Evolutionary conservation across 1,284 basidiomycete species (phyloP), one percentile per base, ranked within the genome.

Genomic region (Neonothopanus nambi): DNA sequence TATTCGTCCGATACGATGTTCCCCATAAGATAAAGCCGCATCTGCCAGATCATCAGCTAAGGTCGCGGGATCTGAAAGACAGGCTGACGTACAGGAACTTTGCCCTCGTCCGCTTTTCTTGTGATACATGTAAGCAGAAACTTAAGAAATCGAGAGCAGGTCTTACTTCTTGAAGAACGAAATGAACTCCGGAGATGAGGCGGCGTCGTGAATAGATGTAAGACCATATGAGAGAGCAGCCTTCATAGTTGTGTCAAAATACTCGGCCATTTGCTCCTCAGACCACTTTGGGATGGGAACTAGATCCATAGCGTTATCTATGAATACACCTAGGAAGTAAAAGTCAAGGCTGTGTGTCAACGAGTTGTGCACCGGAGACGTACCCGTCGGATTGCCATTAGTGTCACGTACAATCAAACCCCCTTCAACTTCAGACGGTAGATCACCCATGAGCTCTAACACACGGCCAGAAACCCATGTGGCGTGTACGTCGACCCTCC

Each of bases 131-230:
- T n/a, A 11, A 30, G 43, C 42, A 52, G 44, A 36, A 24, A 43
- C 51, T 37, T 18, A 8, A 42, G 2, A 40, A 12, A 40, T 40
- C 17, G 35, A 20, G 8, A 41, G 46, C 35, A 39, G n/a, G 9
- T 15, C 75, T 38, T 60, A 89, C 91, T 75, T 75, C 58, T 78
- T 77, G 71, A 84, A 91, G 59, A 93, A 90, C 2, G 74, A 69
- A 15, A 93, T 79, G 41, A 79, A 76, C 0, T 71, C 70, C 0
- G 78, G 74, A 12, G 69, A 68, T 0, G 85, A 76, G 13, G 73
- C 77, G 0, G 93, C 94, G 64, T 96, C 93, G 58, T 95, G 93
- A 6, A 96, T 84, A 12, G 81, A 86, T 0, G 90, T 93, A 46
- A 97, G 68, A 3, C 94, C 94, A 42, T 83, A 80, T 1, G 79